Conservation (phyloP, 2,329 filamentous ascomycete genomes). For the Fusarium liriodendri region DNA sequence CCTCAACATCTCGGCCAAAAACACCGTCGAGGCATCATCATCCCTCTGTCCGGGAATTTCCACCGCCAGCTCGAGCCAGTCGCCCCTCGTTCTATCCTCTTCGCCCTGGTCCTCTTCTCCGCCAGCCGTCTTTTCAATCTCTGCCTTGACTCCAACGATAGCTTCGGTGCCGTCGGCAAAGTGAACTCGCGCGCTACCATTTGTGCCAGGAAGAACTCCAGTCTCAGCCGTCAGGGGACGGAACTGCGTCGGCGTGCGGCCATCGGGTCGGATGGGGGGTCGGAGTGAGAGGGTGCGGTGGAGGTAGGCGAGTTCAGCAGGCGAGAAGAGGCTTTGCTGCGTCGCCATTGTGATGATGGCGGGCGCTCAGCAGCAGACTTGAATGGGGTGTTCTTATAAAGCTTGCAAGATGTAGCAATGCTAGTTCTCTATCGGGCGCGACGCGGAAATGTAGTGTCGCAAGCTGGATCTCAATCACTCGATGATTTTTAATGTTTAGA, state of each 20-base stretch:
- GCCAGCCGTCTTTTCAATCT: slow-evolving; percentile 79
- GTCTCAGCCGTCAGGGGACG: slow-evolving; percentile 91
- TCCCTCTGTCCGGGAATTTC: slow-evolving; percentile 93
- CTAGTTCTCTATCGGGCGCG: not conserved
- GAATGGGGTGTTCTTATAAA: not conserved
- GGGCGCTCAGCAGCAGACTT: not conserved
- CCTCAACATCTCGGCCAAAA: slow-evolving; percentile 86
- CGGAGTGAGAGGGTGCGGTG: slow-evolving; percentile 84
- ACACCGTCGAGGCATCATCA: slow-evolving; percentile 90
- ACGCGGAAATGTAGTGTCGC: slow-evolving; percentile 18
- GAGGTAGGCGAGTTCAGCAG: slow-evolving; percentile 95
- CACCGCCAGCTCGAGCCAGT: slow-evolving; percentile 91
- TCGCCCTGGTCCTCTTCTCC: slow-evolving; percentile 51
- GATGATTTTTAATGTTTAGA: slow-evolving; percentile 33
- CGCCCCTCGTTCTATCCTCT: slow-evolving; percentile 59
- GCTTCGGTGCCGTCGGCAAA: slow-evolving; percentile 97
- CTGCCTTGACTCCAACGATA: slow-evolving; percentile 94
- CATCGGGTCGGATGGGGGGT: slow-evolving; percentile 91
- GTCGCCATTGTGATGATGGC: slow-evolving; percentile 65
- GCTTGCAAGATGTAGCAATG: not conserved
- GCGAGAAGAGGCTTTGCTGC: slow-evolving; percentile 83
- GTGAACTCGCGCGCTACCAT: slow-evolving; percentile 92
- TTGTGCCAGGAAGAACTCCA: slow-evolving; percentile 87
- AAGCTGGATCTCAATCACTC: slow-evolving; percentile 14
- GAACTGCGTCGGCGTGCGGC: slow-evolving; percentile 85